These are phyloP conservation scores for Suhomyces xylopsoci DNA, from an alignment of 805 yeast genomes.

Conservation along the genomic window DNA sequence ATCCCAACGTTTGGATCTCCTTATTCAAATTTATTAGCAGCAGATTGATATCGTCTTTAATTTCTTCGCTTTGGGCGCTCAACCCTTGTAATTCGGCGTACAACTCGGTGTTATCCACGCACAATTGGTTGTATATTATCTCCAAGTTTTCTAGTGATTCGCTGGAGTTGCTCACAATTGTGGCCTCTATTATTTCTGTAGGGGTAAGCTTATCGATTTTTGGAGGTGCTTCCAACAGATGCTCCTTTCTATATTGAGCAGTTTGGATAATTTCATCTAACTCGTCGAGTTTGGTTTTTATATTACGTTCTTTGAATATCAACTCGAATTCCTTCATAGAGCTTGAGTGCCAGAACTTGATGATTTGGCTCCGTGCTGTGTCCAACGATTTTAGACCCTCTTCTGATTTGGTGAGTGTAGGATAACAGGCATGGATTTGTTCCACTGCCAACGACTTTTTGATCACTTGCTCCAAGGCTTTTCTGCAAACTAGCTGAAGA, in stretches of 20 bases:
- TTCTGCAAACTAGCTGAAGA: slow-evolving; percentile 46
- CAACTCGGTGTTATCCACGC: slow-evolving; percentile 32
- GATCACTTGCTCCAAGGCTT: slow-evolving; percentile 55
- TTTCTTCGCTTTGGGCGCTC: slow-evolving; percentile 17
- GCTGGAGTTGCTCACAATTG: slow-evolving; percentile 17
- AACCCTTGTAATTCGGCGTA: slow-evolving; percentile 20
- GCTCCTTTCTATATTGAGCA: slow-evolving; percentile 32
- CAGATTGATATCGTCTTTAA: slow-evolving; percentile 18
- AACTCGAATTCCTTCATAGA: slow-evolving; percentile 52
- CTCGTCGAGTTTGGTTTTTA: slow-evolving; percentile 42
- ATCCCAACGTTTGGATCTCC: slow-evolving; percentile 12
- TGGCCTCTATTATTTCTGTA: slow-evolving; percentile 31
- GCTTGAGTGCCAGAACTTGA: slow-evolving; percentile 49
- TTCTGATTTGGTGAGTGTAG: slow-evolving; percentile 45
- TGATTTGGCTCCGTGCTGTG: slow-evolving; percentile 51
- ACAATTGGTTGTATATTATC: slow-evolving; percentile 36
- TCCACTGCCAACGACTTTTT: slow-evolving; percentile 48
- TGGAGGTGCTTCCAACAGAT: slow-evolving; percentile 8
- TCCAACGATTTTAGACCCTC: slow-evolving; percentile 44
- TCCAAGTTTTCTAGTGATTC: slow-evolving; percentile 25
- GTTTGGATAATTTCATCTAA: slow-evolving; percentile 46
- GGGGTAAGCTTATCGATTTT: slow-evolving; percentile 28
- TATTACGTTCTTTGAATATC: slow-evolving; percentile 47
- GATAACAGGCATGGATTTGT: slow-evolving; percentile 53
- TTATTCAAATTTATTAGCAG: slow-evolving; percentile 20